Percentiles rank a stretch among this genome's conserved stretches.
phyloP scores from a whole-genome alignment of 805 yeast species.

The Ogataea salicorniae region DNA sequence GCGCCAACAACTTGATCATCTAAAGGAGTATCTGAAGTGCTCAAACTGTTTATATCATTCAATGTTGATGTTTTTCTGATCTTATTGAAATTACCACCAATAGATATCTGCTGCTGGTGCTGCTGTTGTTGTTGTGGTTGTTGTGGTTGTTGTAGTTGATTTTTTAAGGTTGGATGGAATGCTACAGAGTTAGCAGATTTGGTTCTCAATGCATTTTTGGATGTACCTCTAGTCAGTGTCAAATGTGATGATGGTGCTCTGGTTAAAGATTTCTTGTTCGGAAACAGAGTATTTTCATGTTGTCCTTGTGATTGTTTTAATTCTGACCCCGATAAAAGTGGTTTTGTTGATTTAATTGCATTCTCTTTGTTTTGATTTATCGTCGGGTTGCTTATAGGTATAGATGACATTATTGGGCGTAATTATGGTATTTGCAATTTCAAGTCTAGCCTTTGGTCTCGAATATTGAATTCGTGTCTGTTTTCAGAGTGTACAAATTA shows the following conservation, averaged over 20 bases:
- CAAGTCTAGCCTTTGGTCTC: background rate
- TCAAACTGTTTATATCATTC: conserved; percentile 4
- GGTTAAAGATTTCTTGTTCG: conserved; percentile 8
- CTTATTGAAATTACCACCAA: conserved; percentile 16
- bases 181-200: conserved; percentile 23
- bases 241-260: conserved; percentile 11
- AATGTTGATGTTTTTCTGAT: conserved; percentile 16
- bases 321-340: conserved; percentile 2
- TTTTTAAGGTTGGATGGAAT: conserved; percentile 5
- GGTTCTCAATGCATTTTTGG: conserved; percentile 19
- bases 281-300: conserved; percentile 8
- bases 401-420: conserved; percentile 8
- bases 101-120: background rate
- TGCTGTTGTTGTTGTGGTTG: conserved; percentile 1
- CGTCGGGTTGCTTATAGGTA: conserved; percentile 5
- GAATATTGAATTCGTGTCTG: no score
- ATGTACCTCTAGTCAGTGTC: conserved; percentile 10
- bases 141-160: conserved; percentile 2
- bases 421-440: background rate
- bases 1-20: conserved; percentile 12
- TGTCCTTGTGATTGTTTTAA: background rate
- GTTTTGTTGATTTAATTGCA: conserved; percentile 7
- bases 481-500: no score
- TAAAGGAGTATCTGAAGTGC: background rate
- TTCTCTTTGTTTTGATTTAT: conserved; percentile 17